Evolutionary conservation across 139 green algal genomes (phyloP).

Genomic region (Chlamydomonas sp.): DNA sequence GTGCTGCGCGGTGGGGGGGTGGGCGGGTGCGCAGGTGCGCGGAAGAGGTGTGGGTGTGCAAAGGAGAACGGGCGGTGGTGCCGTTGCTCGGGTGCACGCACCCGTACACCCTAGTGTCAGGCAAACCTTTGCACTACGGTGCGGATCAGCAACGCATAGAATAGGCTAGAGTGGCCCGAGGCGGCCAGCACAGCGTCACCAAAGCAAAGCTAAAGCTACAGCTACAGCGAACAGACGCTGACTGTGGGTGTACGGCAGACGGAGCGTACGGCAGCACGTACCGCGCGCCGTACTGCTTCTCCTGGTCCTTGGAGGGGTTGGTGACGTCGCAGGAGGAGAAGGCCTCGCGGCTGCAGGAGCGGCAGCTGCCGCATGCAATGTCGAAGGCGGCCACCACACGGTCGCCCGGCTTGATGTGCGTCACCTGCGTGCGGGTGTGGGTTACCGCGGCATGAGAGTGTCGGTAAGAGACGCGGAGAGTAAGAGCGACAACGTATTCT

Average conservation of each 20-base stretch:
- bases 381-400: slow-evolving; percentile 78
- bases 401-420: slow-evolving; percentile 65
- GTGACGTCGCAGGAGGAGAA: slow-evolving; percentile 67
- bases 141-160: too few species aligned
- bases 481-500: too few species aligned
- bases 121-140: too few species aligned
- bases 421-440: slow-evolving; percentile 33
- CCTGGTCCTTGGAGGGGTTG: slow-evolving; percentile 65
- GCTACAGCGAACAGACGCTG: too few species aligned
- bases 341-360: slow-evolving; percentile 59
- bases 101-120: too few species aligned
- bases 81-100: too few species aligned
- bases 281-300: slow-evolving; percentile 51
- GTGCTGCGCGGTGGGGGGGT: not conserved
- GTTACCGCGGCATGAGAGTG: not conserved
- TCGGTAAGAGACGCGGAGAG: too few species aligned
- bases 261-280: not conserved
- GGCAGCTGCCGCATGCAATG: slow-evolving; percentile 76
- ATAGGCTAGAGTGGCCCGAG: not conserved
- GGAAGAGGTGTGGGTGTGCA: not conserved
- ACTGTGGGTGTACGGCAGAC: too few species aligned
- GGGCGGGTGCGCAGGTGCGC: not conserved
- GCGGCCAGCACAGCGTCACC: too few species aligned
- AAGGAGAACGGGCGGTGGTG: not conserved
- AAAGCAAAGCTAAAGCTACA: too few species aligned